Evolutionary conservation across 2,329 filamentous ascomycete genomes (phyloP), one percentile per base, ranked within the genome.

Genomic region (Fusarium protoensiforme): DNA sequence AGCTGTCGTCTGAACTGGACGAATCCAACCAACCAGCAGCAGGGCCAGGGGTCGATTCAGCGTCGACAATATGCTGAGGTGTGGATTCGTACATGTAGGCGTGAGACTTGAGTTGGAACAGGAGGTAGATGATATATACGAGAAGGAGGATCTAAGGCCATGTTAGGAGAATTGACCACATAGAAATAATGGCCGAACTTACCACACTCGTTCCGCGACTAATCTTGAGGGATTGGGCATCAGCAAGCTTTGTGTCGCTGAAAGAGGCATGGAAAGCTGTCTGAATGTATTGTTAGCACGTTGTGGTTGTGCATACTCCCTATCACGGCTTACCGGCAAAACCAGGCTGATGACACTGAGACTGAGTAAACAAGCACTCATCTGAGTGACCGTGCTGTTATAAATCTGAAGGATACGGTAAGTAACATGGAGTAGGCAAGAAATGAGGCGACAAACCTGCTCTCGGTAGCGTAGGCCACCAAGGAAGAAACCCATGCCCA

Each of bases 201-300:
- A 93, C 92, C 33, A 98, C 92, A 83, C 94, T 97, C 36, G 94
- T 97, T 71, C 94, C 95, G 58, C 94, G 93, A 80, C 94, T 97
- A 71, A 98, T 94, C 80, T 94, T 92, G 63, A 98, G 85, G 0
- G 94, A 95, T 72, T 92, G 85, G 5, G 78, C 82, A 77, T 96
- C 92, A 20, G 94, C 95, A 31, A 86, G 83, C 1, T 79, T 79
- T 13, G 84, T 83, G 75, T 92, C 86, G 18, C 83, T 89, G 83
- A 96, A 98, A 0, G 95, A 96, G 18, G 94, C 94, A 79, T 98
- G 94, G 81, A 98, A 98, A 6, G 95, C 95, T 36, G 95, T 98
- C 87, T 93, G 31, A 8, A 13, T 31, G 5, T 20, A 9, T 7
- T 20, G 61, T 76, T 36, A 71, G 51, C 88, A 78, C 35, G 84